Conservation (phyloP, 495 filamentous ascomycete genomes). For the Xylaria longipes region DNA sequence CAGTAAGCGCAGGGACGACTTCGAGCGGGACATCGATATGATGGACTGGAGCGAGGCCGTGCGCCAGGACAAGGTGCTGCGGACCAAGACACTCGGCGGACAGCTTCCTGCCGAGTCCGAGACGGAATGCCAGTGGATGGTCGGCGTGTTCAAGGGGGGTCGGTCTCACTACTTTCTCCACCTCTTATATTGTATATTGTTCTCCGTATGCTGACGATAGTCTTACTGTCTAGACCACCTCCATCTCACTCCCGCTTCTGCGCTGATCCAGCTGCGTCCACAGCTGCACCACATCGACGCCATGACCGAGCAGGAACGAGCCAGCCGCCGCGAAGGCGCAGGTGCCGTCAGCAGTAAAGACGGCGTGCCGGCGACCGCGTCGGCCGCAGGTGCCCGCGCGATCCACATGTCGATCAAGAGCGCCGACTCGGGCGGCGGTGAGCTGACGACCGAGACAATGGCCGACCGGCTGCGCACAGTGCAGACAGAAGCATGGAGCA, state of each 20-base stretch:
- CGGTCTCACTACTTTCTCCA: slow-evolving; percentile 20
- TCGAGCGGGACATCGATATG: slow-evolving; percentile 39
- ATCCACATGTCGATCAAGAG: slow-evolving; percentile 62
- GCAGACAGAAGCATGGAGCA: slow-evolving; percentile 51
- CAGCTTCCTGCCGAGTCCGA: slow-evolving; percentile 44
- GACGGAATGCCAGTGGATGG: slow-evolving; percentile 49
- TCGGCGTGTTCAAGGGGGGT: slow-evolving; percentile 59
- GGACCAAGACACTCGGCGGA: slow-evolving; percentile 53
- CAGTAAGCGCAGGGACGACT: slow-evolving; percentile 36
- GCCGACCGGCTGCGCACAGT: slow-evolving; percentile 53
- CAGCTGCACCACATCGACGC: slow-evolving; percentile 57
- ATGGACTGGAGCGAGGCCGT: slow-evolving; percentile 54
- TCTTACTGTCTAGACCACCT: slow-evolving; percentile 45
- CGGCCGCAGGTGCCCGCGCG: slow-evolving; percentile 39
- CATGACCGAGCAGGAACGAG: slow-evolving; percentile 50
- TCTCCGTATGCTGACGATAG: background rate
- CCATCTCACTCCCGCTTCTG: slow-evolving; percentile 54
- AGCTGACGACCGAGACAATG: slow-evolving; percentile 53
- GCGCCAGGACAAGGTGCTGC: slow-evolving; percentile 50
- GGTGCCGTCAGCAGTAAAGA: slow-evolving; percentile 20
- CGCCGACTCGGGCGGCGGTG: slow-evolving; percentile 48
- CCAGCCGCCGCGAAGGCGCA: slow-evolving; percentile 38
- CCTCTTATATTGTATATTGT: background rate
- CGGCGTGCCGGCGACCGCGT: slow-evolving; percentile 20
- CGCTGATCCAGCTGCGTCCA: slow-evolving; percentile 53